Evolutionary conservation across 208 protist species (phyloP), one percentile per base, ranked within the genome.

Genomic region (Trypanosoma vivax): DNA sequence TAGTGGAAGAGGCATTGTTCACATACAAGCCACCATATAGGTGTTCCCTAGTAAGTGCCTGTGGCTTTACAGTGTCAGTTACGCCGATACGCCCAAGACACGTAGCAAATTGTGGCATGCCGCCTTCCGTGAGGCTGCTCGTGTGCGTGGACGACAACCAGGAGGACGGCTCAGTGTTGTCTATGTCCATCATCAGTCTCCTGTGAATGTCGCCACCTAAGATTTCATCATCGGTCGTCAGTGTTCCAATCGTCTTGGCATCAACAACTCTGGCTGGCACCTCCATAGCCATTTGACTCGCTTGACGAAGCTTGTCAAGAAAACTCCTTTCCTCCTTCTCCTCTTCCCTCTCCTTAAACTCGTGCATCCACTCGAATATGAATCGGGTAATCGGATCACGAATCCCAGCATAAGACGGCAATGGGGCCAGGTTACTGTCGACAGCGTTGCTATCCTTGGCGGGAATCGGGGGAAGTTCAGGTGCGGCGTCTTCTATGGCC

Each of bases 321-420:
- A 54, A 60, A 0, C 40, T 34, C 28, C 34, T 62, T 24, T 47
- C 46, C 31, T 11, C 16, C 13, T 33, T 14, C 9, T 49, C 54
- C 9, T 11, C 21, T 27, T 65, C 50, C 34, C 62, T 39, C 13
- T 67, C 56, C 23, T 68, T 55, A 45, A 75, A 86, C 31, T 78
- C 69, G 25, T 71, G 60, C 25, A 91, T 65, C 79, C 79, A 88
- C 51, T 91, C 76, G 42, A 91, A 69, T 10, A 91, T 83, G 45
- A 85, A 84, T 4, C 55, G 34, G 33, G 82, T 91, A 28, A 87
- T 72, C 1, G 79, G 70, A 54, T 91, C 83, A 7, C 74, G 70
- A 47, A 83, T 59, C 16, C 34, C 46, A 19, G 18, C n/a, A 27
- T 27, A 3, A n/a, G 51, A 24, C 18, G 60, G 23, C 9, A 18